A percentile compares a stretch with the other conserved stretches of the same genome.
phyloP scores from a whole-genome alignment of 306 rosid genomes.

The Leucaena leucocephala region DNA sequence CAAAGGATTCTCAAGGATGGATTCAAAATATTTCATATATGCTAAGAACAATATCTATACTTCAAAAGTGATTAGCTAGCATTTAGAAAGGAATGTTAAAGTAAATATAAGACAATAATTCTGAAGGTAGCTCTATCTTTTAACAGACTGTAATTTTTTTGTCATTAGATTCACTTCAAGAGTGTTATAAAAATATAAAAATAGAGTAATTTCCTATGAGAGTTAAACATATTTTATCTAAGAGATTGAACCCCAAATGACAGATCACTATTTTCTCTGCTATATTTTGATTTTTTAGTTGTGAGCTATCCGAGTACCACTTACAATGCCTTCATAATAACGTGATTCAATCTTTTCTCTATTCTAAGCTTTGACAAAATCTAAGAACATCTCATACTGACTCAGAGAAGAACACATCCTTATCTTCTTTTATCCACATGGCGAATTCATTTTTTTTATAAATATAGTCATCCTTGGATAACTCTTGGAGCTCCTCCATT shows the following conservation, averaged over 20 bases:
- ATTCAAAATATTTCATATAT: no score
- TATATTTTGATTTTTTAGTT: conserved; percentile 76
- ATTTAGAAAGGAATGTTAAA: conserved; percentile 20
- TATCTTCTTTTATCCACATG: conserved; percentile 92
- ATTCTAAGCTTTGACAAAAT: conserved; percentile 83
- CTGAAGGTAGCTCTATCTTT: not conserved
- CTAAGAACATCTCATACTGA: conserved; percentile 70
- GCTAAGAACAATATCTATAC: conserved; percentile 19
- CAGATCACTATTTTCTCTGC: conserved; percentile 17
- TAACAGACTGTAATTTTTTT: not conserved
- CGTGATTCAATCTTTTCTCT: conserved; percentile 59
- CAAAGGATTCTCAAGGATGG: no score
- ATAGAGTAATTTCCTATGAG: no score
- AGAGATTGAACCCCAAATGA: conserved; percentile 27
- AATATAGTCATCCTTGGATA: conserved; percentile 83
- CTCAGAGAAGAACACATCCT: conserved; percentile 83
- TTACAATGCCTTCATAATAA: conserved; percentile 83
- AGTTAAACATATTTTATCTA: not conserved
- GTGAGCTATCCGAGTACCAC: conserved; percentile 78
- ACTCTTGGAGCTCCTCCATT: conserved; percentile 51
- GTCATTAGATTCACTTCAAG: not conserved
- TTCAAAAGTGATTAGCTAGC: conserved; percentile 20
- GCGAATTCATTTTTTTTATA: conserved; percentile 88
- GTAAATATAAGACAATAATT: conserved; percentile 13
- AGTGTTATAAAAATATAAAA: no score